Base-by-base conservation (phyloP, 441 rosid genomes). In the Gossypium laxum region DNA sequence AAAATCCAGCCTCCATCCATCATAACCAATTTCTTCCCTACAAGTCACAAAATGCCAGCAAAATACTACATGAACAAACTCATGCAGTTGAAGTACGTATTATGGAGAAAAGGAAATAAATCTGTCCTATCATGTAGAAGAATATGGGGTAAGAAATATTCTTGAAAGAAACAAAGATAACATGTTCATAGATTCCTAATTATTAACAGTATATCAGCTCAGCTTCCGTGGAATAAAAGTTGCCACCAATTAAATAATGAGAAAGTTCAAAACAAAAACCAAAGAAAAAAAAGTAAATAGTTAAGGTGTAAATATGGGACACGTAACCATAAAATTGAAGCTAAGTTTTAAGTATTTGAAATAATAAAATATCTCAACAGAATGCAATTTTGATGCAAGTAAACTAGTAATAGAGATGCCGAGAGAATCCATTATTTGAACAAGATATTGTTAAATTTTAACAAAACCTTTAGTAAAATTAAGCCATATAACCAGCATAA, bases 1-100 rank as follows among this genome's bases (percentile, higher is more conserved):
- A 73, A 93, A 93, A 82, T 93, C 98, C 69, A 93, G 96, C 85
- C 98, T 87, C 98, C 98, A 93, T 78, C 97, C 98, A 83, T 93
- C 93, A 74, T 90, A 93, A 55, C 98, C 98, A 78, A 93, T 89
- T 78, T 91, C 98, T 3, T 88, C 80, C 77, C 97, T 93, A 88
- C 78, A 78, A 19, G 63, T 76, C 72, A 78, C 54, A 38, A 62
- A 72, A 51, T n/a, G 34, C 34, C 54, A 72, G 34, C 6, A 41
- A 61, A 67, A 68, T 6, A 68, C 55, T 69, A 70, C 45, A 69
- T 50, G 47, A 55, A 67, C 15, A 67, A 45, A 52, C 51, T 3
- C 54, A 1, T 32, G 56, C 56, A 55, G 21, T 38, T 43, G 56
- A 64, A 72, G 32, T 22, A 38, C 17, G 52, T 8, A 34, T 12